Percentiles rank a stretch among this genome's conserved stretches.
phyloP scores from a whole-genome alignment of 169 alveolate genomes.

The Perkinsus marinus region DNA sequence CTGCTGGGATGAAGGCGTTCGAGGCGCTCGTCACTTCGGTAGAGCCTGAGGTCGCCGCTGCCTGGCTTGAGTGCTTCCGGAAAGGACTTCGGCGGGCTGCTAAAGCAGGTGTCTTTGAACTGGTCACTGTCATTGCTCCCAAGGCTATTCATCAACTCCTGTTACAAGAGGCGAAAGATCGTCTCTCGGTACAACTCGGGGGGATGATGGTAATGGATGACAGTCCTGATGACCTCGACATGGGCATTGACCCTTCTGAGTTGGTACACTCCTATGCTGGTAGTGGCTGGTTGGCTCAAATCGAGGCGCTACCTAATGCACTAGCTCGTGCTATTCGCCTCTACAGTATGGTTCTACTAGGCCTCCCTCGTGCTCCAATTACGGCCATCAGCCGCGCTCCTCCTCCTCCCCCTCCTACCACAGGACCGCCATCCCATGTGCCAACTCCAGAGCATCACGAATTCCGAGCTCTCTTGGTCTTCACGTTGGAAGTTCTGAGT shows the following conservation, averaged over 20 bases:
- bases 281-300: not conserved
- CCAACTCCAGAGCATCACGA: not conserved
- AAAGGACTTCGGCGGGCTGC: not conserved
- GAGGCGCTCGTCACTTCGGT: not conserved
- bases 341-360: not conserved
- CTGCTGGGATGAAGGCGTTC: not conserved
- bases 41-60: not conserved
- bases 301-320: not conserved
- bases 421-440: not conserved
- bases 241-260: not conserved
- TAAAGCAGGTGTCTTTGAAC: not conserved
- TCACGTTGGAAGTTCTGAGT: not conserved
- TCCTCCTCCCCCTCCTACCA: not conserved
- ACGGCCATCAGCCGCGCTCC: not conserved
- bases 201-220: not conserved
- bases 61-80: not conserved
- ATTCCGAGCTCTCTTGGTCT: not conserved
- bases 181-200: not conserved
- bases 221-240: not conserved
- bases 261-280: not conserved
- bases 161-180: not conserved
- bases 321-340: not conserved
- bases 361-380: not conserved
- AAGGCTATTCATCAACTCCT: not conserved
- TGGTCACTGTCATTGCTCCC: not conserved